Percentiles rank a stretch among this genome's conserved stretches.
Conservation (phyloP, 805 yeast genomes). For the Clavispora asparagi region DNA sequence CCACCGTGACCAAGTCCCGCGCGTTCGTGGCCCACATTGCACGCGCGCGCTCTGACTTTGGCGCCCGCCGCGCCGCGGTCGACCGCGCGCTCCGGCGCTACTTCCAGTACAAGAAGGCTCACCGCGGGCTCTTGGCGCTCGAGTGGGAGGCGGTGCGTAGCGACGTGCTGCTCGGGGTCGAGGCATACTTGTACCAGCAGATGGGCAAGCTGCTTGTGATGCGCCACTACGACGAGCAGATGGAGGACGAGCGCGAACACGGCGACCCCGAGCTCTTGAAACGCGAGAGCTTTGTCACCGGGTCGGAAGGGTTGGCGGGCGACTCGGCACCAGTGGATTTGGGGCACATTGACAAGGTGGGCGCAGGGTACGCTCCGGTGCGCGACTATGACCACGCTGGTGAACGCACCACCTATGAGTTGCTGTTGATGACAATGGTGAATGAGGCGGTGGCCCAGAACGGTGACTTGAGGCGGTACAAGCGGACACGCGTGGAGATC, state of each 20-base stretch:
- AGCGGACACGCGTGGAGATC: constrained; percentile 13
- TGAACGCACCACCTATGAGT: constrained; percentile 24
- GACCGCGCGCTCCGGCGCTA: constrained; percentile 28
- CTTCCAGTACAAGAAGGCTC: constrained; percentile 33
- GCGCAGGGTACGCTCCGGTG: constrained; percentile 23
- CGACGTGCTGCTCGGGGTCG: constrained; percentile 33
- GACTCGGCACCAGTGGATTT: constrained; percentile 13
- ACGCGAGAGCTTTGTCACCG: constrained; percentile 6
- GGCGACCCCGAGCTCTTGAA: constrained; percentile 9
- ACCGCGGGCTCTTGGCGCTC: constrained; percentile 33
- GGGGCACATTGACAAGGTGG: constrained; percentile 12
- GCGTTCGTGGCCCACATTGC: constrained; percentile 26
- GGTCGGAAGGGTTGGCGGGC: constrained; percentile 8
- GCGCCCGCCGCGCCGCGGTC: constrained; percentile 21
- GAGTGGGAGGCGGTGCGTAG: constrained; percentile 41
- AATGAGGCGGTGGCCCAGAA: constrained; percentile 15
- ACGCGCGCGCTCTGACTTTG: constrained; percentile 23
- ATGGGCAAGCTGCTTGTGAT: constrained; percentile 21
- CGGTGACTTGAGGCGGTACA: background rate
- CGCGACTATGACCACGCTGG: constrained; percentile 31
- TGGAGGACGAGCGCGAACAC: constrained; percentile 11
- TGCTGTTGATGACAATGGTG: constrained; percentile 21
- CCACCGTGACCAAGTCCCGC: constrained; percentile 18
- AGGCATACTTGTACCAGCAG: constrained; percentile 29
- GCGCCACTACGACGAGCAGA: constrained; percentile 6